Conservation (phyloP, 495 filamentous ascomycete genomes). For the Coniosporium apollinis region DNA sequence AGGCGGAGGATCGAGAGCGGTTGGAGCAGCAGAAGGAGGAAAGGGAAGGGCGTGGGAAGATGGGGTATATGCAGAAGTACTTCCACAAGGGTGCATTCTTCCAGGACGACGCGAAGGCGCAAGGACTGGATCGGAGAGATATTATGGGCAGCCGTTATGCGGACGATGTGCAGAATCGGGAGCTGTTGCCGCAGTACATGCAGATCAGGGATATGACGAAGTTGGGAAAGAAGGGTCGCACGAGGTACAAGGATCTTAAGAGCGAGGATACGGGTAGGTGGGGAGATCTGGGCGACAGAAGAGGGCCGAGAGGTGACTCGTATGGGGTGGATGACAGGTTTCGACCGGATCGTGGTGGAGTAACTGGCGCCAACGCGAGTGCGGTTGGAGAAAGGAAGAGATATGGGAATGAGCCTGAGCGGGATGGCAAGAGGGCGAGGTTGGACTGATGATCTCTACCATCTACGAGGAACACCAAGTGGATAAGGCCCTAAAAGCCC, state of each 20-base stretch:
- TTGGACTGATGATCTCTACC: conserved; percentile 16
- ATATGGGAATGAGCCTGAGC: conserved; percentile 19
- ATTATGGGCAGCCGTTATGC: conserved; percentile 63
- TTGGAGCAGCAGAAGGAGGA: conserved; percentile 71
- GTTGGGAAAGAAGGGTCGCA: conserved; percentile 80
- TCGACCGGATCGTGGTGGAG: conserved; percentile 15
- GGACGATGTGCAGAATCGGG: conserved; percentile 65
- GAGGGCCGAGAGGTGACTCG: conserved; percentile 20
- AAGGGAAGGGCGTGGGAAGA: conserved; percentile 61
- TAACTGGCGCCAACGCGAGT: conserved; percentile 42
- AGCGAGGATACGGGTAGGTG: conserved; percentile 84
- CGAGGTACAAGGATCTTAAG: conserved; percentile 75
- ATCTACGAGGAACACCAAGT: too few relatives aligned
- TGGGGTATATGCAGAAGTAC: conserved; percentile 88
- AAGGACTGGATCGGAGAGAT: conserved; percentile 58
- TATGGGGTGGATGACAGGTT: conserved; percentile 23
- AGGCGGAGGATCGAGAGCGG: conserved; percentile 68
- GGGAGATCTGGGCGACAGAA: conserved; percentile 44
- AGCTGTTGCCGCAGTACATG: conserved; percentile 78
- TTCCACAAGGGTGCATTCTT: conserved; percentile 96
- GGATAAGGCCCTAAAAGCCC: too few relatives aligned
- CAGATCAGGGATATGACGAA: conserved; percentile 90
- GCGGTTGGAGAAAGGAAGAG: conserved; percentile 41
- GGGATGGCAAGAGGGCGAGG: conserved; percentile 12
- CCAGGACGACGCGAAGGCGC: conserved; percentile 55